Base-by-base conservation (phyloP, 345 rosid species). In the Bruguiera parviflora region DNA sequence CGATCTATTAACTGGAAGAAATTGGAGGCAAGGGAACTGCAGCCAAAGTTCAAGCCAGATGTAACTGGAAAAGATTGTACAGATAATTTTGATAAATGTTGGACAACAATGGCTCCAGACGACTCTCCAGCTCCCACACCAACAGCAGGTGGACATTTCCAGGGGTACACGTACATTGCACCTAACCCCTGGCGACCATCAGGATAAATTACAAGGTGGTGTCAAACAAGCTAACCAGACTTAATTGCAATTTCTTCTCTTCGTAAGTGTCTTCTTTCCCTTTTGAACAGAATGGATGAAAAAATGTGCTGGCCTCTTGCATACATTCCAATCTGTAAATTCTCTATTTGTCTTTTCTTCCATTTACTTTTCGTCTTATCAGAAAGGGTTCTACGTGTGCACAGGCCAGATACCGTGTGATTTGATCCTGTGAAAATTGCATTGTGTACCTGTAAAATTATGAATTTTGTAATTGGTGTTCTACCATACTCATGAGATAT, bases 61-160 rank as follows among this genome's bases (percentile, higher is more conserved):
- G 90, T 87, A 61, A 79, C 80, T 65, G 96, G 96, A 49, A 85
- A 81, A 76, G 83, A 85, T n/a, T 89, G 90, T 74, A 83, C 70
- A 56, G 87, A 82, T 24, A 87, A 89, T 76, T 89, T 89, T 39
- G 95, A 89, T 74, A 37, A 71, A 65, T 89, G 95, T 75, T 85
- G 95, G 95, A 89, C 92, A 15, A 71, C 84, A 52, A 89, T 89
- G 96, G 89, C 92, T 33, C 52, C 73, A 52, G 85, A 84, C 67
- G 96, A 87, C 76, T 87, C 92, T 1, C 96, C 90, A 15, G 92
- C 89, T 70, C 62, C 89, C 29, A 89, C 92, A 52, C 90, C 96
- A 35, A 84, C 92, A 3, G 83, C 87, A 39, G 85, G 86, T 63
- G 90, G 81, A 68, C 84, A 87, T 67, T 89, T 87, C 73, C 85